These are phyloP conservation scores for Rosellinia necatrix DNA, from an alignment of 2,329 filamentous ascomycete species.

Conservation along the genomic window DNA sequence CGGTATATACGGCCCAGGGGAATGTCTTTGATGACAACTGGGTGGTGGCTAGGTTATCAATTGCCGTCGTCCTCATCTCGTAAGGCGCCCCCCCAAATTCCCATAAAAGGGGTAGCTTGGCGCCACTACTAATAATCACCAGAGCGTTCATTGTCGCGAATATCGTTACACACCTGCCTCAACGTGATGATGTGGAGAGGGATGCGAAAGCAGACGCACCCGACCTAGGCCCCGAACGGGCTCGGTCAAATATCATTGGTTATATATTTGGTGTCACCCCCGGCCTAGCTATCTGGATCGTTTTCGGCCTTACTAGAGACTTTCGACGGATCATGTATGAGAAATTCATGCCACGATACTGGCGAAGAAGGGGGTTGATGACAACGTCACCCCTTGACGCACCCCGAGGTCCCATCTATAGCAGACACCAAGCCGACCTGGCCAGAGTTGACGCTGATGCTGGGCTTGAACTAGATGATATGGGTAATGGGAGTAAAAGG, in stretches of 20 bases:
- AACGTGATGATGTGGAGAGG: conserved; percentile 25
- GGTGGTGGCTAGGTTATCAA: conserved; percentile 31
- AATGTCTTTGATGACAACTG: conserved; percentile 32
- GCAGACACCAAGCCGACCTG: conserved; percentile 6
- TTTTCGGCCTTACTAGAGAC: conserved; percentile 33
- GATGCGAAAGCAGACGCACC: conserved; percentile 30
- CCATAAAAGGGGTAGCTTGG: neutral
- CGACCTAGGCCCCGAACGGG: conserved; percentile 29
- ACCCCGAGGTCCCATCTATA: neutral
- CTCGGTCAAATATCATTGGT: conserved; percentile 33
- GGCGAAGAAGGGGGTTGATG: conserved; percentile 10
- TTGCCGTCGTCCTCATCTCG: conserved; percentile 32
- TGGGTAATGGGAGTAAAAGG: conserved; percentile 11
- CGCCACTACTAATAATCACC: neutral
- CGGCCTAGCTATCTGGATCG: conserved; percentile 33
- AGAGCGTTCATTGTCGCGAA: conserved; percentile 33
- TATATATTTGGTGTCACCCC: conserved; percentile 36
- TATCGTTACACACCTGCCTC: conserved; percentile 31
- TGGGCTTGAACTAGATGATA: conserved; percentile 21
- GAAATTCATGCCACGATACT: conserved; percentile 27
- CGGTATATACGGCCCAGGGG: conserved; percentile 11
- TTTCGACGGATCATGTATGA: conserved; percentile 34
- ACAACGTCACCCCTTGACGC: neutral
- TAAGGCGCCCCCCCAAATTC: conserved; percentile 5
- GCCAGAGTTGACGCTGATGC: conserved; percentile 17